phyloP scores from a whole-genome alignment of 2,329 filamentous ascomycete species.

The Elsinoe ampelina region DNA sequence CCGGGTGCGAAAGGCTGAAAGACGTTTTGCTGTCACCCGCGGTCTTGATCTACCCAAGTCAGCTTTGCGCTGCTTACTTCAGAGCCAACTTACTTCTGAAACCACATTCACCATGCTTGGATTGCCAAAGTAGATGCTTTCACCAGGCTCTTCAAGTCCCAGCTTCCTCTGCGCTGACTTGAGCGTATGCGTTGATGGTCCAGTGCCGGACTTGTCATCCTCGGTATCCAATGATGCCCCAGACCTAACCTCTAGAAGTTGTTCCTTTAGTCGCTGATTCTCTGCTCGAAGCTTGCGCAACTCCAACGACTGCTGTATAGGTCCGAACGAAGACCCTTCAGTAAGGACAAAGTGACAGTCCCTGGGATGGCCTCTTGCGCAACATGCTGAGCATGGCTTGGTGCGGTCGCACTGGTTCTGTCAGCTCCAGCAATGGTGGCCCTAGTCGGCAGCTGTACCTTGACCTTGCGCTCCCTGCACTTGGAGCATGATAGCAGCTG shows the following conservation, averaged over 20 bases:
- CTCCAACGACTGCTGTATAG: slow-evolving; percentile 41
- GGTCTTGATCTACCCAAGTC: neutral
- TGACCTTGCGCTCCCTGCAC: slow-evolving; percentile 41
- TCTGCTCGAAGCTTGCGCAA: slow-evolving; percentile 38
- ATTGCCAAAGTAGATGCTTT: slow-evolving; percentile 42
- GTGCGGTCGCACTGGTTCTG: slow-evolving; percentile 37
- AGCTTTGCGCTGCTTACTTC: neutral
- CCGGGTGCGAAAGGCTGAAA: slow-evolving; percentile 8
- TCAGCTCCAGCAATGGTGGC: neutral
- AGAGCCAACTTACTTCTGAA: slow-evolving; percentile 31
- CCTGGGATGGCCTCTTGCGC: slow-evolving; percentile 38
- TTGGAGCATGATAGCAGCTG: slow-evolving; percentile 41
- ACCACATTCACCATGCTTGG: slow-evolving; percentile 41
- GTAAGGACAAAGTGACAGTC: slow-evolving; percentile 39
- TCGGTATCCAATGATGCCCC: slow-evolving; percentile 28
- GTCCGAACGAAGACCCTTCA: slow-evolving; percentile 38
- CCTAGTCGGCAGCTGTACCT: slow-evolving; percentile 26
- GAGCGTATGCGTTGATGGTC: slow-evolving; percentile 20
- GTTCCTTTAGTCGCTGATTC: slow-evolving; percentile 37
- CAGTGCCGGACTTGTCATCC: slow-evolving; percentile 22
- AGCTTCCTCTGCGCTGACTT: slow-evolving; percentile 30
- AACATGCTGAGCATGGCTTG: slow-evolving; percentile 41
- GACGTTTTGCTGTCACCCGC: neutral
- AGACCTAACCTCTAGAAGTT: slow-evolving; percentile 27
- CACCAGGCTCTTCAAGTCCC: slow-evolving; percentile 31